Evolutionary conservation across 2,329 filamentous ascomycete genomes (phyloP), one percentile per base, ranked within the genome.

Genomic region (Alternaria solani): DNA sequence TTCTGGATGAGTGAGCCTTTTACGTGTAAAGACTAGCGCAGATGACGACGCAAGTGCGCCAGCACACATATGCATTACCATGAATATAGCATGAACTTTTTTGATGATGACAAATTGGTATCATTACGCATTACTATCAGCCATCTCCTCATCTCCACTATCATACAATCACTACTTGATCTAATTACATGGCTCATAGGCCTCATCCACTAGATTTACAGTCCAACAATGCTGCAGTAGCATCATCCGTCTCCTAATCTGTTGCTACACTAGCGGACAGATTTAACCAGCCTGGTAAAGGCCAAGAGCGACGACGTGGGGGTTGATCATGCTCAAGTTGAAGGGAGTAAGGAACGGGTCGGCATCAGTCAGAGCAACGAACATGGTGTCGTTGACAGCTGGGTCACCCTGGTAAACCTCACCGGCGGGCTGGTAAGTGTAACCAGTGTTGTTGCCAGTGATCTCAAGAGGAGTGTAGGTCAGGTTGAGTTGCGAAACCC

Each of bases 311-410:
- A 87, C 86, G 36, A 95, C 89, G 69, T 93, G 91, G 0, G 91
- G 88, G 65, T 95, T 94, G 20, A 94, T 82, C 83, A 87, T 83
- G 25, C 82, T 86, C 60, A 94, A 59, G 73, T 95, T 95, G 78
- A 92, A 94, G 0, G 91, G 89, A 7, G 91, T 94, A 3, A 94
- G 83, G 62, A 82, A 88, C 0, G 89, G 66, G 65, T 93, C 85
- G 0, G 77, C 74, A 69, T 94, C 91, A 0, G 91, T 94, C 11
- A 96, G 73, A 0, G 88, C 90, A 47, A 96, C 80, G 73, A 94
- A 95, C 79, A 93, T 90, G 4, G 92, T 95, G 0, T 87, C 90
- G 66, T 95, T 95, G 51, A 91, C 83, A 1, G 87, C 86, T 0
- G 89, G 89, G 56, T 93, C 89, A 1, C 87, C 86, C 59, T 85